These are phyloP conservation scores for Corniculantispora saksenae DNA, from an alignment of 2,329 filamentous ascomycete species.

Conservation along the genomic window DNA sequence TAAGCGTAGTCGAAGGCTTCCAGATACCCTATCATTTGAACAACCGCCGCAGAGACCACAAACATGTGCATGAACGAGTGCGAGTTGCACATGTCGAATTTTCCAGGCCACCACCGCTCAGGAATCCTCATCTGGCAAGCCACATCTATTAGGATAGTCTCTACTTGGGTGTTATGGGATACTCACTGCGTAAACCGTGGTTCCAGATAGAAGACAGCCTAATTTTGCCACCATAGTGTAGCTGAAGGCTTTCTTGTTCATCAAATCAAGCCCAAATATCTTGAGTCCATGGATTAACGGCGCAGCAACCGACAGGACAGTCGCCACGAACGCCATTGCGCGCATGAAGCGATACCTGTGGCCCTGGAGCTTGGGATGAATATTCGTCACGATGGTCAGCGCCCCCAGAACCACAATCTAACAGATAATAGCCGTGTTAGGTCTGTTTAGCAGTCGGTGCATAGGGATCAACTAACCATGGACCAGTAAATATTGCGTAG, in stretches of 20 bases:
- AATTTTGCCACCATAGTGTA: slow-evolving; percentile 32
- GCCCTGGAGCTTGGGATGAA: slow-evolving; percentile 36
- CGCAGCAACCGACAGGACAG: slow-evolving; percentile 37
- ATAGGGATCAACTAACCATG: slow-evolving; percentile 28
- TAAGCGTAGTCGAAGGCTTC: slow-evolving; percentile 16
- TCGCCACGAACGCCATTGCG: slow-evolving; percentile 36
- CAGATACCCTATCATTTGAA: slow-evolving; percentile 17
- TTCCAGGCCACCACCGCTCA: slow-evolving; percentile 13
- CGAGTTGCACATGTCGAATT: slow-evolving; percentile 16
- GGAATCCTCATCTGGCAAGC: slow-evolving; percentile 13
- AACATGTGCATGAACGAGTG: slow-evolving; percentile 14
- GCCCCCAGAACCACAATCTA: slow-evolving; percentile 24
- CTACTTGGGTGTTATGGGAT: slow-evolving; percentile 10
- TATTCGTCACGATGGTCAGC: slow-evolving; percentile 35
- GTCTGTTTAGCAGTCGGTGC: neutral
- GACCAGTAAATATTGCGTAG: slow-evolving; percentile 30
- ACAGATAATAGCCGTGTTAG: slow-evolving; percentile 9
- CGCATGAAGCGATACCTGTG: slow-evolving; percentile 35
- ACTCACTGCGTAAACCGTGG: slow-evolving; percentile 41
- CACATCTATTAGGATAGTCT: slow-evolving; percentile 22
- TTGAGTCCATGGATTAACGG: slow-evolving; percentile 40
- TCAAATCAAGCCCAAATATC: slow-evolving; percentile 36
- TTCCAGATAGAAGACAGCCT: slow-evolving; percentile 37
- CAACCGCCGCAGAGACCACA: slow-evolving; percentile 15
- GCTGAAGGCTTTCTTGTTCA: slow-evolving; percentile 28